Base-by-base conservation (phyloP, 1,139 yeast species). In the Saccharomyces hybrid region DNA sequence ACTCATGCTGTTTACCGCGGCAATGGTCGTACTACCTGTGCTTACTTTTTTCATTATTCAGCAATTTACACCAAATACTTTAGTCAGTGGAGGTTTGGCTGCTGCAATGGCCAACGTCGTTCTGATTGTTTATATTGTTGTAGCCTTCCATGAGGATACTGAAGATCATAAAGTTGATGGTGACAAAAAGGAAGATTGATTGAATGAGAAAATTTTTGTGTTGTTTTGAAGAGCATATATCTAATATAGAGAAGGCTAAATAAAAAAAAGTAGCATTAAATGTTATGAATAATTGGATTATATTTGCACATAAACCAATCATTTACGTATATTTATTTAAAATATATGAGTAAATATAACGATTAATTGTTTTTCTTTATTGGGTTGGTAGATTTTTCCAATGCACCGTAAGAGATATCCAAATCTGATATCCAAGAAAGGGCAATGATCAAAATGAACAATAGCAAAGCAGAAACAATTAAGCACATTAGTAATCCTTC, bases 51-150 rank as follows among this genome's bases (percentile, higher is more conserved):
- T 91, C 70, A 59, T 77, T 7, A 72, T 80, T 38, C 89, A 86
- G 65, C 76, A 75, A 62, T 61, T 79, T 30, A 78, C 76, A 32
- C 62, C 75, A 64, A 87, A 82, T 64, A 81, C 96, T 4, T 73
- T 89, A 14, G 74, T 85, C 50, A 86, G 96, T 54, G 99, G 99
- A 38, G 97, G 97, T 4, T 68, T 84, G 16, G 96, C 97, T 32
- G 98, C 98, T 0, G 75, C 84, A 20, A 83, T 83, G 51, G 98
- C 97, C 49, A 93, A 93, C 68, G 73, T 88, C 13, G 97, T 93
- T 41, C 77, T 93, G 62, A 81, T 91, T 54, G 93, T 91, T 1
- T 93, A 88, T 67, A 86, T 93, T 23, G 77, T 89, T 16, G 91
- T 82, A 53, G 98, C 99, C 0, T 90, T 91, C 69, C 79, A 79